Percentiles rank a stretch among this genome's conserved stretches.
phyloP scores from a whole-genome alignment of 2,329 filamentous ascomycete species.

The Aspergillus nomiae region DNA sequence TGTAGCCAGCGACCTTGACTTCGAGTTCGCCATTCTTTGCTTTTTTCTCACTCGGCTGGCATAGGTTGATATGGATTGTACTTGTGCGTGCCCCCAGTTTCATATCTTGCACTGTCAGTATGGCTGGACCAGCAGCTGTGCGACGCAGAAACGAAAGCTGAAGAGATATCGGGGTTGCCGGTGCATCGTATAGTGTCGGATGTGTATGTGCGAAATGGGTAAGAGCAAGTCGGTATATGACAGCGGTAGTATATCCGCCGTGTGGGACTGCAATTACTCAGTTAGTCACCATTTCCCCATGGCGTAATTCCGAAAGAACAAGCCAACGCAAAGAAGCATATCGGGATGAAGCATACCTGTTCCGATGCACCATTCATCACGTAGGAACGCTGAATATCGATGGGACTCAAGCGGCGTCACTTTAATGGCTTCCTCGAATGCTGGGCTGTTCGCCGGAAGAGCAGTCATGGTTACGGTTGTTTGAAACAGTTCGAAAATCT shows the following conservation, averaged over 20 bases:
- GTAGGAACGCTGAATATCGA: constrained; percentile 59
- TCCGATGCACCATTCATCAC: constrained; percentile 66
- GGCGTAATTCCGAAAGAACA: neutral
- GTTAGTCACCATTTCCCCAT: neutral
- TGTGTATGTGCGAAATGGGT: constrained; percentile 63
- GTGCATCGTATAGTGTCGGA: constrained; percentile 49
- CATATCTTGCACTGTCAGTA: constrained; percentile 61
- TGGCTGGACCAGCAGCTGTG: constrained; percentile 59
- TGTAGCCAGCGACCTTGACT: constrained; percentile 65
- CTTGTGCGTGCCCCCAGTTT: constrained; percentile 67
- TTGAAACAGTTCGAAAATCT: neutral
- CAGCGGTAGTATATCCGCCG: constrained; percentile 68
- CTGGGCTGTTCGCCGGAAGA: constrained; percentile 23
- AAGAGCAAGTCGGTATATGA: constrained; percentile 61
- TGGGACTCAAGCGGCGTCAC: constrained; percentile 50
- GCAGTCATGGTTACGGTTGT: constrained; percentile 8
- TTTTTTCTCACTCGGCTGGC: constrained; percentile 36
- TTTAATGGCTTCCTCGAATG: constrained; percentile 41
- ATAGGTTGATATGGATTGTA: constrained; percentile 63
- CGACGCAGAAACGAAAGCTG: constrained; percentile 68
- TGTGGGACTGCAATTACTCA: constrained; percentile 60
- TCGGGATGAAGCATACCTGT: constrained; percentile 49
- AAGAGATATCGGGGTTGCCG: constrained; percentile 63
- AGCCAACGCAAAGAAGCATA: neutral
- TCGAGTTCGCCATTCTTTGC: constrained; percentile 43